Evolutionary conservation across 176 grass and related monocot species (phyloP), one percentile per base, ranked within the genome.

Genomic region (Juncus inflexus): DNA sequence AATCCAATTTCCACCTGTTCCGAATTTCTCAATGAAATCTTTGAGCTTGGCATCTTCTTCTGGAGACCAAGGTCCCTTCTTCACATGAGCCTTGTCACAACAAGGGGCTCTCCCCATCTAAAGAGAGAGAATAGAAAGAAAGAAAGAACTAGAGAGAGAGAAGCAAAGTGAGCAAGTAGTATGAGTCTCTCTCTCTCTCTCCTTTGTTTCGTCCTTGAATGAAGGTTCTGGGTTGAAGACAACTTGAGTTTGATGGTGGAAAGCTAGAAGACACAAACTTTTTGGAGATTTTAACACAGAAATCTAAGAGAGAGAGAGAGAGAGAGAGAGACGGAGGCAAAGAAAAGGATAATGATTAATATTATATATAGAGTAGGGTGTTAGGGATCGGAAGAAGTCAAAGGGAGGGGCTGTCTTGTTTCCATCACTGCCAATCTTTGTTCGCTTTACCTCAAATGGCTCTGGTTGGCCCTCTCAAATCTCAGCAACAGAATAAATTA

Each of bases 1-100:
- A 53, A 96, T 96, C 91, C 91, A 96, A 78, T 96, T 96, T 9
- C 91, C 91, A 52, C 84, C 91, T 35, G 87, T 91, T 42, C 91
- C 91, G 45, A 83, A 81, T 76, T 87, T 96, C 58, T 91, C 91
- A 9, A 96, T 91, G 79, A 91, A 96, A 67, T 88, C 84, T 62
- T 91, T 96, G 58, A 96, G 91, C 74, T 86, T 86, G 50, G 79
- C 79, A 70, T 96, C 91, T 67, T 96, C 91, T 75, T 96, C 91
- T 0, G 87, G 82, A 28, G 91, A 96, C 91, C 91, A 96, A 1
- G 91, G 91, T 1, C 91, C 91, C 61, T 83, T 96, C 79, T 96
- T 96, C 58, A 96, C 91, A 67, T 77, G 90, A 68, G 90, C 90
- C 76, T 96, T 96, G 6, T 96, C 91, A 76, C 91, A 96, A 28